A percentile compares a stretch with the other conserved stretches of the same genome.
phyloP scores from a whole-genome alignment of 306 rosid species.

The Trifolium fragiferum region DNA sequence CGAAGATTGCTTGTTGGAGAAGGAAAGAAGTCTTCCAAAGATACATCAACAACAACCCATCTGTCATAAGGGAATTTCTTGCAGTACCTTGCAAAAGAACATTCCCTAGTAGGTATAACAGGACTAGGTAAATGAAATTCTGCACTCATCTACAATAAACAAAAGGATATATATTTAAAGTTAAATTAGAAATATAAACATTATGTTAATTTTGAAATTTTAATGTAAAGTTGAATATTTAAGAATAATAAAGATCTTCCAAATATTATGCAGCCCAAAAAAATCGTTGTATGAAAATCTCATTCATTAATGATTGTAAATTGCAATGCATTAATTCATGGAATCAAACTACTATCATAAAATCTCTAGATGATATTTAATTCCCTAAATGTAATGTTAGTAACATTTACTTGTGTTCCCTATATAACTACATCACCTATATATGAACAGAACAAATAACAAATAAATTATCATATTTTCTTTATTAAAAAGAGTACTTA shows the following conservation, averaged over 20 bases:
- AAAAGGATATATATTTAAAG: neutral
- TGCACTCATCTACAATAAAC: conserved; percentile 48
- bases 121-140: conserved; percentile 59
- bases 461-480: neutral
- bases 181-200: neutral
- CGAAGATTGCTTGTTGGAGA: conserved; percentile 41
- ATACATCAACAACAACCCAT: conserved; percentile 71
- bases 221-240: neutral
- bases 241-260: neutral
- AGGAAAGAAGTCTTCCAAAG: conserved; percentile 55
- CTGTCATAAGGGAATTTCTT: conserved; percentile 37
- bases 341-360: neutral
- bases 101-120: conserved; percentile 48
- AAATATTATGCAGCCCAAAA: neutral
- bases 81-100: conserved; percentile 62
- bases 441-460: neutral
- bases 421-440: neutral
- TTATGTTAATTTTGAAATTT: neutral
- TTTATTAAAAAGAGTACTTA: neutral
- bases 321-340: neutral
- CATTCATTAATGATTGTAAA: neutral
- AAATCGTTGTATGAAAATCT: neutral
- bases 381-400: neutral
- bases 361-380: neutral
- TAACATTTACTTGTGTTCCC: neutral